A percentile compares a stretch with the other conserved stretches of the same genome.
phyloP scores from a whole-genome alignment of 1,284 basidiomycete species.

The Puccinia sorghi region DNA sequence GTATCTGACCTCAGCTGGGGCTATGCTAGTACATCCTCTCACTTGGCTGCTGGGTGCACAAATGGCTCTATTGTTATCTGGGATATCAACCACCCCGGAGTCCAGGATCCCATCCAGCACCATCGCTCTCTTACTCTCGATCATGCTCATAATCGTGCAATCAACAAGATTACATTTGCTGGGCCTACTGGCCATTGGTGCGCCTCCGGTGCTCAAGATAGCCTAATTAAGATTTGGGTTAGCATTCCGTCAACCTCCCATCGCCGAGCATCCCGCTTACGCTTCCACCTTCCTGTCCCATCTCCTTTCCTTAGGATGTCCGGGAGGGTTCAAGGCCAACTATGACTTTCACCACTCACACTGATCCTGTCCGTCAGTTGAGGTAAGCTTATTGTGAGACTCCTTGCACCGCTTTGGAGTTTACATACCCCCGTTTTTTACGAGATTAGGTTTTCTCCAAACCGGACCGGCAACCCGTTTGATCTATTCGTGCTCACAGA shows the following conservation, averaged over 20 bases:
- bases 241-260: conserved; percentile 9
- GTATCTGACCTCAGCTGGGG: conserved; percentile 30
- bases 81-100: conserved; percentile 36
- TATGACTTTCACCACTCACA: conserved; percentile 34
- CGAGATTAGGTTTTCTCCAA: conserved; percentile 32
- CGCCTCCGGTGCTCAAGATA: conserved; percentile 41
- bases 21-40: conserved; percentile 23
- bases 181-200: conserved; percentile 44
- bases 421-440: neutral
- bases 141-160: conserved; percentile 41
- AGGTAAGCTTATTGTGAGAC: conserved; percentile 16
- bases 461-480: conserved; percentile 38
- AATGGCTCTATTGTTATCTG: conserved; percentile 35
- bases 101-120: neutral
- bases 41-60: conserved; percentile 27
- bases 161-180: conserved; percentile 46
- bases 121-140: conserved; percentile 29
- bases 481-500: conserved; percentile 35
- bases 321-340: conserved; percentile 15
- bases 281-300: neutral
- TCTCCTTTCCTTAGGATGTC: conserved; percentile 22
- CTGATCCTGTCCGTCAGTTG: conserved; percentile 36
- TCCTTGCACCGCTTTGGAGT: neutral
- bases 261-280: neutral
- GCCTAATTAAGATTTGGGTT: conserved; percentile 41